Conservation (phyloP, 2,329 filamentous ascomycete genomes). For the Botrytis paeoniae region DNA sequence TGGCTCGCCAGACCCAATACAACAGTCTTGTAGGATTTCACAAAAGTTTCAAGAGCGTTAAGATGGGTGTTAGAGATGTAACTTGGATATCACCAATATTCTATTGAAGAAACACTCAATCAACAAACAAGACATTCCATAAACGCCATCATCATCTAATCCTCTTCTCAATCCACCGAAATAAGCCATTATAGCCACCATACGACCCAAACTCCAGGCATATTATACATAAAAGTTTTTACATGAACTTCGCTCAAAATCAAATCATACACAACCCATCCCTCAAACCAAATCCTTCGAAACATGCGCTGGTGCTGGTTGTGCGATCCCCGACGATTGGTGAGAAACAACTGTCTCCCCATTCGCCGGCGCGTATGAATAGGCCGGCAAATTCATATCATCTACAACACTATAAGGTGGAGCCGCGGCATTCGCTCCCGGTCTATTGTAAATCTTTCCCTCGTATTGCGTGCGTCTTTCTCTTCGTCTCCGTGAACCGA, state of each 20-base stretch:
- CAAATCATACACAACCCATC: neutral
- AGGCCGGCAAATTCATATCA: neutral
- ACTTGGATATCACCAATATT: neutral
- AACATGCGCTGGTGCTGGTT: neutral
- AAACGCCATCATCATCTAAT: neutral
- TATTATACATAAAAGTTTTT: neutral
- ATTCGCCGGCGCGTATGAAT: neutral
- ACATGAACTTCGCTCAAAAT: neutral
- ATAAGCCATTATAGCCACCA: neutral
- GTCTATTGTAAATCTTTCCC: neutral
- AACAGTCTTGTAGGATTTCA: neutral
- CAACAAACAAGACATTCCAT: neutral
- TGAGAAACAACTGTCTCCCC: neutral
- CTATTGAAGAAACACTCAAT: neutral
- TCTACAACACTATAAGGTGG: neutral
- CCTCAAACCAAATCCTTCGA: conserved; percentile 1
- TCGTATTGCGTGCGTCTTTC: neutral
- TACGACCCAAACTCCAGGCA: neutral
- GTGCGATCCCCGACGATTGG: neutral
- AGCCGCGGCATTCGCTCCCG: too few relatives aligned
- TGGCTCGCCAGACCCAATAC: too few relatives aligned
- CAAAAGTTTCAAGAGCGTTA: neutral
- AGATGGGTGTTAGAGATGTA: neutral
- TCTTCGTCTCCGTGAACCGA: neutral
- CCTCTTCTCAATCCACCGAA: neutral